Percentiles rank a stretch among this genome's conserved stretches.
Conservation (phyloP, 768 basidiomycete genomes). For the Xerocomus brunneocitrinus region DNA sequence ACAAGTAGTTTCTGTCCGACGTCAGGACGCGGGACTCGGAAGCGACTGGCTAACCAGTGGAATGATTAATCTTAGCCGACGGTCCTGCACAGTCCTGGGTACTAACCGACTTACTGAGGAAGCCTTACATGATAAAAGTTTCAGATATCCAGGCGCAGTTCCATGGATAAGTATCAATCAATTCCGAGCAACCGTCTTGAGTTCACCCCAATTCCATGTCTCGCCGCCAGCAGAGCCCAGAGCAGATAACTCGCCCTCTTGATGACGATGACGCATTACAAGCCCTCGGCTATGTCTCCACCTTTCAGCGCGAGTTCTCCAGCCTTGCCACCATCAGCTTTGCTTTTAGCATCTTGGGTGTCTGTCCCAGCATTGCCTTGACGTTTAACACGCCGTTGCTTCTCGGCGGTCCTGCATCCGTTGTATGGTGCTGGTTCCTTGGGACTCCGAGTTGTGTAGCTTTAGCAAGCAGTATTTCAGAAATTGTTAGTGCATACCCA, state of each 20-base stretch:
- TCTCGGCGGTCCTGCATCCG: constrained; percentile 34
- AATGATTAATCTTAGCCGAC: too few species aligned
- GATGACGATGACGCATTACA: constrained; percentile 19
- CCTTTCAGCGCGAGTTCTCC: constrained; percentile 42
- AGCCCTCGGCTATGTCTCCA: constrained; percentile 28
- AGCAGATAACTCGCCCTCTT: not conserved
- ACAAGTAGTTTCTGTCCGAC: too few species aligned
- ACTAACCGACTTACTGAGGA: too few species aligned
- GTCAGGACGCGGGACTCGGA: too few species aligned
- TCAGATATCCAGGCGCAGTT: too few species aligned
- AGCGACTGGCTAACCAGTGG: too few species aligned
- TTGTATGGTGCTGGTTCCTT: constrained; percentile 35
- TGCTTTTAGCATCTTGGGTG: constrained; percentile 32
- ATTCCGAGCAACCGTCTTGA: not conserved
- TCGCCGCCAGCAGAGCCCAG: not conserved
- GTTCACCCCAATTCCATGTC: constrained; percentile 1
- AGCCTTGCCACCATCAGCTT: constrained; percentile 34
- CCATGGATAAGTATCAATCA: too few species aligned
- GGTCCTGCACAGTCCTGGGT: too few species aligned
- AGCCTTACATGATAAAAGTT: too few species aligned
- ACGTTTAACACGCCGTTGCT: constrained; percentile 36
- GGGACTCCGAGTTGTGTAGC: constrained; percentile 25
- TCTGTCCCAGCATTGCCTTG: constrained; percentile 33
- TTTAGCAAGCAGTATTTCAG: constrained; percentile 27
- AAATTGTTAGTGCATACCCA: constrained; percentile 30